Percentiles rank a stretch among this genome's conserved stretches.
Evolutionary conservation across 225 moss, liverwort and hornwort species (phyloP).

Genomic region (Rhytidiadelphus loreus): DNA sequence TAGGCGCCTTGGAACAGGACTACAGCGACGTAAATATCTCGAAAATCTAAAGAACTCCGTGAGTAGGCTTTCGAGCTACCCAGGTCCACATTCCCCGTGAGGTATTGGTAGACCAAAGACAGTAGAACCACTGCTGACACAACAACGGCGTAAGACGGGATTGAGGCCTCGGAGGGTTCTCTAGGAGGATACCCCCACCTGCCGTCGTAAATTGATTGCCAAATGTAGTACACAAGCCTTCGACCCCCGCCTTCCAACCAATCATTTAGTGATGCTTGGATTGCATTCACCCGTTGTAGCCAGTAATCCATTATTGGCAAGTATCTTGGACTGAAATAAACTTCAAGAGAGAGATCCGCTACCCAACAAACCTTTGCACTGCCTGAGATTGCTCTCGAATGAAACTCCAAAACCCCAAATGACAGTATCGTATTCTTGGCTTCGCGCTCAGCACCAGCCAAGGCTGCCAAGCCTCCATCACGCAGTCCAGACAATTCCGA

Average conservation of each 20-base stretch:
- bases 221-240: not conserved
- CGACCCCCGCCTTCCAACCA: not conserved
- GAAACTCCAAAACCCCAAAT: not conserved
- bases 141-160: not conserved
- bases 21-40: not conserved
- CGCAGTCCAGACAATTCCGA: not conserved
- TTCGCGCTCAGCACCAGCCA: not conserved
- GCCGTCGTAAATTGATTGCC: accelerated
- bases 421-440: accelerated
- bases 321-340: accelerated
- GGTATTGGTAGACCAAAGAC: not conserved
- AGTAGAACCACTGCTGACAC: not conserved
- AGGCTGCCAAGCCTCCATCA: not conserved
- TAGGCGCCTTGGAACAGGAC: not conserved
- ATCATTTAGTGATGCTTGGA: not conserved
- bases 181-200: accelerated
- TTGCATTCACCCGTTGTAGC: not conserved
- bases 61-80: not conserved
- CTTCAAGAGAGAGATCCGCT: accelerated
- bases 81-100: not conserved
- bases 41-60: not conserved
- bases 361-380: not conserved
- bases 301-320: accelerated
- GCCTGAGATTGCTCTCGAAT: not conserved
- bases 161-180: not conserved